Evolutionary conservation across 1,284 basidiomycete genomes (phyloP).

Genomic region (Rhizoctonia solani): DNA sequence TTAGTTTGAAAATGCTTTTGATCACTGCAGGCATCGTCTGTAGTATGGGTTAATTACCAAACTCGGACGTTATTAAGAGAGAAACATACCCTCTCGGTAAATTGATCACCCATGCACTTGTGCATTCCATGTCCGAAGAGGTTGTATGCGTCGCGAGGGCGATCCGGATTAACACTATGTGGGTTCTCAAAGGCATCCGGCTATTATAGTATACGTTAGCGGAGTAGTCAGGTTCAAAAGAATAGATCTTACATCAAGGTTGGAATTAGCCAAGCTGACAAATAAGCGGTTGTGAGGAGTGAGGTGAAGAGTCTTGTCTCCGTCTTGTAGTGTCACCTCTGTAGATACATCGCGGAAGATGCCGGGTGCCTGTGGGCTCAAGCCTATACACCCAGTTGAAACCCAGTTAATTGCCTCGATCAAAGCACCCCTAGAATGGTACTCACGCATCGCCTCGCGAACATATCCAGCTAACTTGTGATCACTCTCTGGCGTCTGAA

Average conservation of each 20-base stretch:
- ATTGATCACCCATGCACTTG: conserved; percentile 37
- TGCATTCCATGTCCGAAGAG: conserved; percentile 41
- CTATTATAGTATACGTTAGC: conserved; percentile 40
- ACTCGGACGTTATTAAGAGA: no score
- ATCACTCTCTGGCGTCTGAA: conserved; percentile 37
- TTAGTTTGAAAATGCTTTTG: conserved; percentile 55
- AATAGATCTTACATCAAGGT: conserved; percentile 37
- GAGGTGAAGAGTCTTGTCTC: conserved; percentile 41
- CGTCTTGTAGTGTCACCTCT: conserved; percentile 41
- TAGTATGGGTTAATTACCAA: no score
- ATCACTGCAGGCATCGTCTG: conserved; percentile 53
- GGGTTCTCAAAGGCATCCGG: conserved; percentile 45
- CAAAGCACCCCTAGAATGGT: conserved; percentile 18
- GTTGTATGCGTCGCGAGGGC: conserved; percentile 37
- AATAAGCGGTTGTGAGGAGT: conserved; percentile 35
- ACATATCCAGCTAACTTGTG: conserved; percentile 53
- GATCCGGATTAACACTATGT: conserved; percentile 40
- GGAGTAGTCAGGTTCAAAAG: no score
- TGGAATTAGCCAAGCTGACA: conserved; percentile 38
- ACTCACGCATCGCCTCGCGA: conserved; percentile 58
- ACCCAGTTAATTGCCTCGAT: background rate
- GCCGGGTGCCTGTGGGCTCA: conserved; percentile 43
- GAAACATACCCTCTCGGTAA: conserved; percentile 14
- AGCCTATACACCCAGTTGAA: conserved; percentile 35
- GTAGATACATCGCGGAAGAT: conserved; percentile 50